phyloP scores from a whole-genome alignment of 768 basidiomycete species.

The Calvatia gigantea region DNA sequence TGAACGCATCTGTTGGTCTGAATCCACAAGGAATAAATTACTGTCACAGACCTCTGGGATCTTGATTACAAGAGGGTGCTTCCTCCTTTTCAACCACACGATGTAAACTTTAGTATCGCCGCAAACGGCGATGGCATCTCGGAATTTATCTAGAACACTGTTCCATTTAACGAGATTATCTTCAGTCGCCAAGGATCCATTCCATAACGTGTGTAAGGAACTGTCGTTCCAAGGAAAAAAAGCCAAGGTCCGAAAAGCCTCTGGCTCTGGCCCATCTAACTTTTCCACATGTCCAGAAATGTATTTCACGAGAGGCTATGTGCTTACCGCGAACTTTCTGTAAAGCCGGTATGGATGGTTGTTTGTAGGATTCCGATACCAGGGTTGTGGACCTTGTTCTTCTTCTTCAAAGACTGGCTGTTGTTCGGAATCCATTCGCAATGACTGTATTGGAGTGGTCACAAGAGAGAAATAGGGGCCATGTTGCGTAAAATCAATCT shows the following conservation, averaged over 20 bases:
- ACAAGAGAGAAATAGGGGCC: not conserved
- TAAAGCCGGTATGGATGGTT: constrained; percentile 37
- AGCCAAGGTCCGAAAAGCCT: constrained; percentile 37
- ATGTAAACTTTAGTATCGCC: constrained; percentile 31
- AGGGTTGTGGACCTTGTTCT: constrained; percentile 18
- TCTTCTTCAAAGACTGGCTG: constrained; percentile 9
- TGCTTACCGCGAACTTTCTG: constrained; percentile 44
- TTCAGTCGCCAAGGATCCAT: constrained; percentile 25
- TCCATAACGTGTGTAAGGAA: constrained; percentile 37
- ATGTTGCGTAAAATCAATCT: constrained; percentile 2
- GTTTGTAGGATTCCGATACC: constrained; percentile 33
- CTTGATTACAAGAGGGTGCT: constrained; percentile 30
- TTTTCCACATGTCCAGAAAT: constrained; percentile 11
- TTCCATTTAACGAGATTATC: constrained; percentile 40
- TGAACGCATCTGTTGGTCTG: not conserved
- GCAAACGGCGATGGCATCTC: constrained; percentile 50
- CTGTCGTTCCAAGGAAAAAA: constrained; percentile 44
- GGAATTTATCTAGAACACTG: constrained; percentile 41
- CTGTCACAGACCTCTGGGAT: constrained; percentile 30
- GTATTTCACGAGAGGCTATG: not conserved
- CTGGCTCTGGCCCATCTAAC: constrained; percentile 24
- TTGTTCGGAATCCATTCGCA: not conserved
- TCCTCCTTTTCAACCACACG: constrained; percentile 32
- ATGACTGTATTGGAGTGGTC: not conserved
- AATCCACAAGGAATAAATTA: not conserved